Evolutionary conservation across 345 rosid genomes (phyloP), one percentile per base, ranked within the genome.

Genomic region (Moringa oleifera): DNA sequence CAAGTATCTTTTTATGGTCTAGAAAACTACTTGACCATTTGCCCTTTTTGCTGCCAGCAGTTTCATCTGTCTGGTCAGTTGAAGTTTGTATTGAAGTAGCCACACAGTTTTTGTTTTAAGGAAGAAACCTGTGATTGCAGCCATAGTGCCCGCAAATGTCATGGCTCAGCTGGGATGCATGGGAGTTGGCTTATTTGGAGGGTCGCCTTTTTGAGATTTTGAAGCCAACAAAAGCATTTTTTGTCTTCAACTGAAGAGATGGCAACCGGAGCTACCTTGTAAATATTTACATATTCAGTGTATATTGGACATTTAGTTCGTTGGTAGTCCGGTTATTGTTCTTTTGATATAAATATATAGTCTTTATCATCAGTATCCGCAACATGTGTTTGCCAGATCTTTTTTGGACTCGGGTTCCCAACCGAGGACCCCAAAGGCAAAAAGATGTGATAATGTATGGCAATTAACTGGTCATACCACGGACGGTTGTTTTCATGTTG

Each of bases 1-100:
- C 53, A 90, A 68, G 52, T 88, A 85, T 70, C 75, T 79, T 81
- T 60, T 50, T 8, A 92, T 90, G 64, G 75, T 73, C 55, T 58
- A 84, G 11, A 11, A 5, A 45, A 79, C 75, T 7, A 69, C 81
- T 63, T 83, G 85, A 62, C 75, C 81, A 58, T 84, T 69, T 80
- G 65, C 72, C 59, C 73, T 64, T 67, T 49, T 62, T n/a, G 51
- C 54, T 25, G 52, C 47, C 16, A 3, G 37, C 19, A 4, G 7
- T 13, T 23, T 23, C 33, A 20, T 60, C 59, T 56, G 13, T 36
- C n/a, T n/a, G n/a, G n/a, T n/a, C n/a, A n/a, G n/a, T n/a, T n/a
- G n/a, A n/a, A n/a, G n/a, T n/a, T n/a, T n/a, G n/a, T n/a, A n/a
- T n/a, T n/a, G n/a, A n/a, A n/a, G n/a, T n/a, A n/a, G n/a, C n/a